Evolutionary conservation across 352 stramenopile species (phyloP), one percentile per base, ranked within the genome.

Genomic region (Phytophthora constricta): DNA sequence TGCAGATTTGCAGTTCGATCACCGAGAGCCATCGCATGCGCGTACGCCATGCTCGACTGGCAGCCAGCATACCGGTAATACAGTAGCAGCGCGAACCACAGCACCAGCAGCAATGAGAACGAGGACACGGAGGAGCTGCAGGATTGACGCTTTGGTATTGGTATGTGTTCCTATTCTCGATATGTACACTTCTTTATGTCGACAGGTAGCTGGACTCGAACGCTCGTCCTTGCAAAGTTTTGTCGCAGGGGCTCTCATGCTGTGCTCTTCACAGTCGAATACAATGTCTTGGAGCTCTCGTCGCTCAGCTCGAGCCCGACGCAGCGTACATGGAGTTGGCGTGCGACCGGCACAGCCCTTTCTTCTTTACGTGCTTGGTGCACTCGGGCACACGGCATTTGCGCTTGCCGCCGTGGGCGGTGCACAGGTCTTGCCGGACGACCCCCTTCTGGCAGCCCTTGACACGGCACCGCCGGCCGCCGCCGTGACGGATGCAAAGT

Each of bases 331-430:
- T 67, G 22, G 83, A 86, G 65, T 94, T 94, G 41, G 86, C 86
- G 52, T 94, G 86, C 39, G 86, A 88, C 9, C 86, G 73, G 39
- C 86, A 94, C 22, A 94, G 62, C 0, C 86, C 86, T 76, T 90
- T 90, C 79, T 93, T 94, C 79, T 94, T 94, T 45, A 94, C 86
- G 68, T 92, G 86, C 72, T 94, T 94, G 50, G 76, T 91, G 80
- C 86, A 94, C 23, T 91, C 82, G 4, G 86, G 77, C 34, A 94
- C 77, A 26, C 79, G 82, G 55, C 86, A 94, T 68, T 94, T 94
- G 68, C 84, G 84, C 64, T 94, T 94, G 59, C 86, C 90, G 10
- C 90, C 90, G 56, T 97, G 90, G 20, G 87, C 87, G 23, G 88
- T 96, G 72, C 88, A 96, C 64, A 96, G 63, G 43, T 93, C 87